Percentiles rank a stretch among this genome's conserved stretches.
Evolutionary conservation across 2,329 filamentous ascomycete species (phyloP).

Genomic region (Nothopassalora personata): DNA sequence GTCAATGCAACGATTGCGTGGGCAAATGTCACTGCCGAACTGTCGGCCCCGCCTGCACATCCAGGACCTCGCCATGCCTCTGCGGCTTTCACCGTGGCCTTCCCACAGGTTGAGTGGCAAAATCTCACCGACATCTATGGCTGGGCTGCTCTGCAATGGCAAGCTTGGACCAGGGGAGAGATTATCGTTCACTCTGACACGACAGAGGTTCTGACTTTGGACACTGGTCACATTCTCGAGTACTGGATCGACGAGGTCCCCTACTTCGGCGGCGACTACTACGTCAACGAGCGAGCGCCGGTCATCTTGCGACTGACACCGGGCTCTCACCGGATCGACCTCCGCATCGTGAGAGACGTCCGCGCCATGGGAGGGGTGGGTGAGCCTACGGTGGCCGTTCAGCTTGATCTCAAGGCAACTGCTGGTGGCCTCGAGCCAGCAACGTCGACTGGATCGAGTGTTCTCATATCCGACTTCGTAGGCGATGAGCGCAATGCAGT

Average conservation of each 20-base stretch:
- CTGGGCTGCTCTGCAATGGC: slow-evolving; percentile 55
- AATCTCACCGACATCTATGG: slow-evolving; percentile 52
- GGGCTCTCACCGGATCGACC: slow-evolving; percentile 48
- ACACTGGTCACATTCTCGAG: slow-evolving; percentile 48
- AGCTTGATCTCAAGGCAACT: slow-evolving; percentile 32
- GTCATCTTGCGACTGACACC: slow-evolving; percentile 46
- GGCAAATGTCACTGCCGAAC: slow-evolving; percentile 37
- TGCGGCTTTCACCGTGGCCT: slow-evolving; percentile 40
- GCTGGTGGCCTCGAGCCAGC: slow-evolving; percentile 27
- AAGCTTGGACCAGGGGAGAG: slow-evolving; percentile 52
- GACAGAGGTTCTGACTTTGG: slow-evolving; percentile 37
- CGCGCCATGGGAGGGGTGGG: slow-evolving; percentile 50
- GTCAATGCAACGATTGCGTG: slow-evolving; percentile 48
- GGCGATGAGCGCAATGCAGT: slow-evolving; percentile 31
- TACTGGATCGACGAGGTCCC: slow-evolving; percentile 48
- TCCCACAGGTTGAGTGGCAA: slow-evolving; percentile 50
- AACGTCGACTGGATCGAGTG: slow-evolving; percentile 4
- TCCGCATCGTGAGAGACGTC: slow-evolving; percentile 53
- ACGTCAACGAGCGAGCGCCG: slow-evolving; percentile 47
- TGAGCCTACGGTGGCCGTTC: slow-evolving; percentile 43
- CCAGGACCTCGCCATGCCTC: slow-evolving; percentile 27
- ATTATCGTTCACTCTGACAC: slow-evolving; percentile 35
- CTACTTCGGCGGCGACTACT: slow-evolving; percentile 56
- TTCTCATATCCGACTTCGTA: slow-evolving; percentile 50
- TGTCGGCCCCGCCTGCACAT: slow-evolving; percentile 22